Evolutionary conservation across 192 early-diverging fungal species (phyloP), one percentile per base, ranked within the genome.

Genomic region (Geranomyces variabilis): DNA sequence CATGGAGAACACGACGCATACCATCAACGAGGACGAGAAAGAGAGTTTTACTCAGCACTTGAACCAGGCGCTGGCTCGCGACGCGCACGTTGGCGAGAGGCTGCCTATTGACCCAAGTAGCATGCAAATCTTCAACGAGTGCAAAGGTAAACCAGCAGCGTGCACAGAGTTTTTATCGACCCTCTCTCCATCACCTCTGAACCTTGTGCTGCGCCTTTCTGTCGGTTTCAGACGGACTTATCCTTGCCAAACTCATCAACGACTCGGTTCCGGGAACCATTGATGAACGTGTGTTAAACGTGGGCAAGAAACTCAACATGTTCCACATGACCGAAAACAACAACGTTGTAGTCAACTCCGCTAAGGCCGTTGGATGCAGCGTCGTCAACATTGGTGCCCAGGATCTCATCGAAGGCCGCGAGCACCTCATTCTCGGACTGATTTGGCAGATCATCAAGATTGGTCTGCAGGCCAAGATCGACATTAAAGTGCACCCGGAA

Each of bases 371-470:
- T 77, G 97, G 97, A 21, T 98, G 96, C 82, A 91, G 87, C 67
- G 94, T 99, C 44, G 93, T 97, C 60, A 99, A 99, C 83, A 98
- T 99, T 85, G 97, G 97, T 36, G 89, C 97, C 31, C 87, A 90
- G 79, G 97, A 99, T 76, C 82, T 99, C 71, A 95, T 96, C 63
- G 97, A 98, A 72, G 96, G 94, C 31, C 86, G 94, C 64, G 94
- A 97, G 83, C 95, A 99, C 72, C 87, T 99, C 77, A 92, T 97
- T 77, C 84, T 99, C 67, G 97, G 96, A 19, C 86, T 99, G 33
- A 93, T 98, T 70, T 99, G 97, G 97, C 85, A 99, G 81, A 97
- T 99, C 69, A 99, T 99, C 84, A 99, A 98, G 82, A 93, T 94
- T 66, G 95, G 96, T 62, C 82, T 99, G 66, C 85, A 93, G 71